Conservation (phyloP, 805 yeast species). For the Scheffersomyces amazonensis region DNA sequence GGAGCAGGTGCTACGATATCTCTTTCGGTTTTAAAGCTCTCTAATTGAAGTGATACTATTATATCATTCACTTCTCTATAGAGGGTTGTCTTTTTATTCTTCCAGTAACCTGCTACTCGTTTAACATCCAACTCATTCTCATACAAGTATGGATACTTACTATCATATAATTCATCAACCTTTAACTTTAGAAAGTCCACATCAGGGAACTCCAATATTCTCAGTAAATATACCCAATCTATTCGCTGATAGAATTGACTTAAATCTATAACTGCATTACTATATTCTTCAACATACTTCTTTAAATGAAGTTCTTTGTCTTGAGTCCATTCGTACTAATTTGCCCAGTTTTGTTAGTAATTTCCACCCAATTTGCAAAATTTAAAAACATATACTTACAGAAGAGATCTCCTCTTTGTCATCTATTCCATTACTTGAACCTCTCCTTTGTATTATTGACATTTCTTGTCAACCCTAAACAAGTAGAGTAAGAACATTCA, state of each 20-base stretch:
- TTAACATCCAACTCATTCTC: conserved; percentile 5
- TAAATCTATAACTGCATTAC: conserved; percentile 3
- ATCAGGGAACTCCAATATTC: conserved; percentile 11
- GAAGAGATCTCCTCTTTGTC: not conserved
- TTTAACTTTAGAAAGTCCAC: conserved; percentile 14
- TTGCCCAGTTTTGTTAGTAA: not conserved
- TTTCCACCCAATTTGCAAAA: not conserved
- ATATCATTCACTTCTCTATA: conserved; percentile 9
- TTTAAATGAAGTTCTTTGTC: conserved; percentile 11
- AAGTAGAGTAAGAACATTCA: too few relatives aligned
- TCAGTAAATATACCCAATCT: conserved; percentile 15
- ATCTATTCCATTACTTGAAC: not conserved
- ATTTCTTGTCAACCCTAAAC: too few relatives aligned
- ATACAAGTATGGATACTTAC: conserved; percentile 3
- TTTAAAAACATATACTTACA: not conserved
- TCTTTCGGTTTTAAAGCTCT: conserved; percentile 2
- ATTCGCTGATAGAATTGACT: conserved; percentile 13
- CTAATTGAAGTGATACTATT: conserved; percentile 4
- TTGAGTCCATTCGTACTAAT: conserved; percentile 14
- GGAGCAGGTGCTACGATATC: not conserved
- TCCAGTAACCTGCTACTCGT: conserved; percentile 4
- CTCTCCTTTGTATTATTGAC: not conserved
- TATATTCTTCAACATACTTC: conserved; percentile 9
- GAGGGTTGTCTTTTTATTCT: conserved; percentile 4
- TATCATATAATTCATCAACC: conserved; percentile 21